These are phyloP conservation scores for Spencermartinsiella europaea DNA, from an alignment of 805 yeast genomes.

Conservation along the genomic window DNA sequence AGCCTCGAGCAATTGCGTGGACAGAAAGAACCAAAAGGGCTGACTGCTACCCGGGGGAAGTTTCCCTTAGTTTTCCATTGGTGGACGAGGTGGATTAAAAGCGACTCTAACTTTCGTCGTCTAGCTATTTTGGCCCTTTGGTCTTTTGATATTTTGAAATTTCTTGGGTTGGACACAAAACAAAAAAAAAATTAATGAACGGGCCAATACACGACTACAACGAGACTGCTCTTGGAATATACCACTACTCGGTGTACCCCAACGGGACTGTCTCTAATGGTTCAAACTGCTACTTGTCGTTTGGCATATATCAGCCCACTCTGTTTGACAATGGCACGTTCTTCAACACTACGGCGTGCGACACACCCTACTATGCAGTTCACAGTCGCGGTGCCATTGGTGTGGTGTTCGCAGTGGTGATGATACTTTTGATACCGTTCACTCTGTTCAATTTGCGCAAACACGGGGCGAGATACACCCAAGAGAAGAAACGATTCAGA, in stretches of 20 bases:
- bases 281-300: slow-evolving; percentile 25
- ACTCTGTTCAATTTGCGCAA: slow-evolving; percentile 26
- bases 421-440: slow-evolving; percentile 19
- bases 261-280: slow-evolving; percentile 29
- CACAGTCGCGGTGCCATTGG: slow-evolving; percentile 25
- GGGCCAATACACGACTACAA: slow-evolving; percentile 17
- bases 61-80: too few species aligned
- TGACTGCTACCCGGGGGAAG: too few species aligned
- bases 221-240: slow-evolving; percentile 18
- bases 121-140: too few species aligned
- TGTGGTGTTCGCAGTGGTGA: slow-evolving; percentile 20
- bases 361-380: slow-evolving; percentile 22
- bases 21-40: too few species aligned
- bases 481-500: slow-evolving; percentile 22
- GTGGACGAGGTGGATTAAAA: too few species aligned
- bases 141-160: too few species aligned
- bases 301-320: slow-evolving; percentile 22
- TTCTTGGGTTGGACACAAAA: too few species aligned
- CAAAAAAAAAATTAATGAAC: slow-evolving; percentile 3
- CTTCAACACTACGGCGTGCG: slow-evolving; percentile 21
- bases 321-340: slow-evolving; percentile 23
- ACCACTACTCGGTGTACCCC: slow-evolving; percentile 20
- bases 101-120: too few species aligned
- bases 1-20: too few species aligned
- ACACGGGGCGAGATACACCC: slow-evolving; percentile 20